Evolutionary conservation across 176 grass and related monocot species (phyloP), one percentile per base, ranked within the genome.

Genomic region (Tillandsia fasciculata): DNA sequence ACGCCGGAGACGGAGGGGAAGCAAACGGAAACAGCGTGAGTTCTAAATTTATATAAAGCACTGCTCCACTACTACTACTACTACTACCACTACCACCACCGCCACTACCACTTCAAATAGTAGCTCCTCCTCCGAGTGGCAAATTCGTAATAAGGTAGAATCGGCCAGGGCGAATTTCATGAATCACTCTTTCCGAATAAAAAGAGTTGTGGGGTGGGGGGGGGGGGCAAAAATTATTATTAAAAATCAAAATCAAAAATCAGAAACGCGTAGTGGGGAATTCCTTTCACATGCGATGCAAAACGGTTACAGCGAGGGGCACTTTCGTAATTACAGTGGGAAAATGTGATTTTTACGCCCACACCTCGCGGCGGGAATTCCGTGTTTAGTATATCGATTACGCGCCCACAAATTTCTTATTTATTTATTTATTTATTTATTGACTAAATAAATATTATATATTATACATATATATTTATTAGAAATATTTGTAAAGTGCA

Each of bases 1-100:
- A 17, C 23, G 18, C 80, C 71, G 42, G 56, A 52, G 72, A 28
- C 49, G 5, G 4, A 49, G 2, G 28, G 26, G 84, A 74, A 67
- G 51, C n/a, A 57, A 26, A 54, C 73, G 69, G 88, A 87, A 48
- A 74, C 81, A 96, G 78, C 76, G 91, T 96, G 83, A 96, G 91
- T 96, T 53, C 8, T 58, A 27, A 27, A 9, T 81, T 69, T 5
- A 4, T 57, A 1, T 11, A 67, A 20, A 70, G 10, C 29, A 5
- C 29, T 33, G 29, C 2, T 33, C 3, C 3, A 33, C 29, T 33
- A 42, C 33, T 6, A 42, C 29, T 33, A 42, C 33, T 6, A 42
- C 33, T 6, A 42, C 33, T 3, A 29, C 27, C 27, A 28, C 27
- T 2, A 28, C 28, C 28, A 29, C 28, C 28, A 29, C 28, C 28